Evolutionary conservation across 2,329 filamentous ascomycete genomes (phyloP).

Genomic region (Alternaria postmessia): DNA sequence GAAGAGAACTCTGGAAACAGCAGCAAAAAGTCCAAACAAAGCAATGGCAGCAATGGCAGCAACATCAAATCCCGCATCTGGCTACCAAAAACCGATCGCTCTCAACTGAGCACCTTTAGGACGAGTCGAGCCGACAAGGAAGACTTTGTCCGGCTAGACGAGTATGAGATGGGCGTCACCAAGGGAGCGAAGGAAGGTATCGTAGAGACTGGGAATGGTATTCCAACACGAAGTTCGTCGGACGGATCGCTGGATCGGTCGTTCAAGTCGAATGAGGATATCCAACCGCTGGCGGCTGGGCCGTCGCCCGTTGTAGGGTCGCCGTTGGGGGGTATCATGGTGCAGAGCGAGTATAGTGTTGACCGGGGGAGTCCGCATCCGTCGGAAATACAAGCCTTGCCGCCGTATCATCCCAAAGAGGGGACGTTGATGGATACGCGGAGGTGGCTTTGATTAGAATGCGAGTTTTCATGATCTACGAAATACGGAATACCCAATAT

Average conservation of each 20-base stretch:
- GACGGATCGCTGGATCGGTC: constrained; percentile 4
- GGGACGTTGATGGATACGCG: background rate
- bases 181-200: background rate
- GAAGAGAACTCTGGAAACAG: background rate
- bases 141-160: constrained; percentile 7
- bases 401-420: background rate
- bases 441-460: background rate
- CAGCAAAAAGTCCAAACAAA: background rate
- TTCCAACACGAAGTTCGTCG: background rate
- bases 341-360: constrained; percentile 4
- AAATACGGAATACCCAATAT: background rate
- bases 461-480: background rate
- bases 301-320: background rate
- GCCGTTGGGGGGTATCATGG: background rate
- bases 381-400: background rate
- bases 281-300: background rate
- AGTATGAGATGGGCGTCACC: background rate
- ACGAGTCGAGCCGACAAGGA: constrained; percentile 5
- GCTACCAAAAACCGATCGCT: background rate
- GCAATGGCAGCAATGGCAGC: background rate
- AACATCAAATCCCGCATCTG: background rate
- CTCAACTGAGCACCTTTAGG: background rate
- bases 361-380: background rate
- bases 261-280: background rate
- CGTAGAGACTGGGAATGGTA: background rate